Evolutionary conservation across 2,329 filamentous ascomycete genomes (phyloP).

Genomic region (Whalleya microplaca): DNA sequence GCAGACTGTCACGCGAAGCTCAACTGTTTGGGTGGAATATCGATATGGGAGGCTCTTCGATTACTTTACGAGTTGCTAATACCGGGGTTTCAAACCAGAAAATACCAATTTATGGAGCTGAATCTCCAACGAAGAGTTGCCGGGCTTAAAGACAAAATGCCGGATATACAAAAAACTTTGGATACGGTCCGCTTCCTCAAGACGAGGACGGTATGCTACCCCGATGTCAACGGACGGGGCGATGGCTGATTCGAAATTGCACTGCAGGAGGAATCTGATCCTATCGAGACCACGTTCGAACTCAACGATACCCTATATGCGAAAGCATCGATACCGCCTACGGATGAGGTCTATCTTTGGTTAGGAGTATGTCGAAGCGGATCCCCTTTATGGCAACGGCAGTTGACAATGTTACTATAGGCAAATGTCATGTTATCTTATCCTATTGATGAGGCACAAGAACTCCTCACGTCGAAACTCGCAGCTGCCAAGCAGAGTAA

Average conservation of each 20-base stretch:
- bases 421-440: conserved; percentile 98
- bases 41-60: not conserved
- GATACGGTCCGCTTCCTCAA: conserved; percentile 89
- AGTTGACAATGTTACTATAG: conserved; percentile 43
- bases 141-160: conserved; percentile 91
- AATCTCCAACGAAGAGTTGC: conserved; percentile 84
- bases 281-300: conserved; percentile 91
- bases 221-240: not conserved
- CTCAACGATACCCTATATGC: conserved; percentile 95
- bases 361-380: conserved; percentile 68
- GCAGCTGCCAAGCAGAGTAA: conserved; percentile 78
- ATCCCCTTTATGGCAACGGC: not conserved
- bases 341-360: conserved; percentile 95
- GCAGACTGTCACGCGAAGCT: not conserved
- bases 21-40: not conserved
- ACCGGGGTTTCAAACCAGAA: conserved; percentile 57
- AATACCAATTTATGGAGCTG: conserved; percentile 99
- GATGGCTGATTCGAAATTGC: conserved; percentile 3
- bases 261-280: conserved; percentile 57
- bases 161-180: conserved; percentile 94
- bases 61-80: conserved; percentile 2
- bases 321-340: conserved; percentile 79
- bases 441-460: conserved; percentile 83
- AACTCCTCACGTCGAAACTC: conserved; percentile 76
- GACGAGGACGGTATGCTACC: conserved; percentile 64